Base-by-base conservation (phyloP, 2,329 filamentous ascomycete species). In the Colletotrichum incanum region DNA sequence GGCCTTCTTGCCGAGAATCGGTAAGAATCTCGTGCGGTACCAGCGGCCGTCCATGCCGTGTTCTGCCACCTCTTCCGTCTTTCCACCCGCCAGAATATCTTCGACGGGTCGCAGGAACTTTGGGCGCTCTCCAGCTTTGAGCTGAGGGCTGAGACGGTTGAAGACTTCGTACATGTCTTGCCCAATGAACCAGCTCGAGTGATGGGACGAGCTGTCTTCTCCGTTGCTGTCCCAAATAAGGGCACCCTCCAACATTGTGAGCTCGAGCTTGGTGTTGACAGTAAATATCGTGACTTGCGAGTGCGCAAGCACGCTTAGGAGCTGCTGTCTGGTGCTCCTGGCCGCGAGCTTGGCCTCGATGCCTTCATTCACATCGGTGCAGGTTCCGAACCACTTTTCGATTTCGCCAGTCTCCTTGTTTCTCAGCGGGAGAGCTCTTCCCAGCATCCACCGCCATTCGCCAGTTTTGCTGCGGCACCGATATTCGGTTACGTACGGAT, bases 321-420 rank as follows among this genome's bases (percentile, higher is more conserved):
- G 85, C 77, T 94, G 92, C 76, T 92, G 89, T n/a, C 91, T 87
- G 23, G 89, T 92, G 69, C 90, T 87, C 73, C 90, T 90, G 20
- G 92, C 92, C 60, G 87, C 87, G 73, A 92, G 86, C 71, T 92
- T 91, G 18, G 92, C 88, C 77, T 93, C 87, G 3, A 95, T 91
- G 54, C 91, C 86, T 73, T 95, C 93, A 77, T 95, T 91, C 23
- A 95, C 93, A 74, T 96, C 93, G 16, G 93, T 95, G 76, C 92
- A 94, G 1, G 93, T 94, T 83, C 93, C 93, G 76, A 93, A 94
- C 93, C 93, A 95, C 78, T 93, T 94, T 71, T 93, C 86, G 60
- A 95, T 94, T 59, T 87, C 84, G 2, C 92, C 92, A 0, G 89
- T 89, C 55, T 91, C 87, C 73, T 87, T 88, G 72, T 94, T 90